These are phyloP conservation scores for Fereydounia khargensis DNA, from an alignment of 1,284 basidiomycete genomes.

Conservation along the genomic window DNA sequence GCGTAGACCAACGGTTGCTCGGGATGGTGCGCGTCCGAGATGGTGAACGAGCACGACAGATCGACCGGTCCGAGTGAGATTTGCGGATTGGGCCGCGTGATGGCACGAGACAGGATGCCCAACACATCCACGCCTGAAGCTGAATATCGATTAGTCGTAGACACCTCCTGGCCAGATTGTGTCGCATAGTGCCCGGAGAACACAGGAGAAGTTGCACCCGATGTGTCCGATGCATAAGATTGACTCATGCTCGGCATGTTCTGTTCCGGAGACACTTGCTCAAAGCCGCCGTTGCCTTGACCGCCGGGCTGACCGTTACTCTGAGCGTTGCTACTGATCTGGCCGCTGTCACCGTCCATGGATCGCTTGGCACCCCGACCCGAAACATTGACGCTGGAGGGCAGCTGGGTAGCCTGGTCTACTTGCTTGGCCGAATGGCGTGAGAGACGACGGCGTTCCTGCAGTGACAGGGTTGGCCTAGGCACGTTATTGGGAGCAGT, in stretches of 20 bases:
- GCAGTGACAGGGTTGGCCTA: constrained; percentile 22
- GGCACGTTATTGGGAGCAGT: background rate
- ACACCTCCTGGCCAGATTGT: constrained; percentile 15
- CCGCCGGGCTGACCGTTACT: no score
- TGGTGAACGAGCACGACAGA: constrained; percentile 81
- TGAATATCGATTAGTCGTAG: constrained; percentile 66
- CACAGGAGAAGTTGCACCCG: constrained; percentile 2
- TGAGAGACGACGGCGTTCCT: constrained; percentile 45
- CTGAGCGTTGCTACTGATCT: constrained; percentile 9
- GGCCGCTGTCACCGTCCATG: constrained; percentile 11
- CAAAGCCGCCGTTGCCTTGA: no score
- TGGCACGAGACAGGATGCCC: constrained; percentile 75
- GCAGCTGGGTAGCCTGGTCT: constrained; percentile 1
- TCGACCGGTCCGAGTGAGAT: constrained; percentile 86
- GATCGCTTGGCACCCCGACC: constrained; percentile 27
- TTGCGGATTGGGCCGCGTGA: constrained; percentile 70
- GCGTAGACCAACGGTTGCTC: constrained; percentile 87
- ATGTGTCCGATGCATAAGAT: no score
- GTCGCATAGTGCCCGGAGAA: constrained; percentile 25
- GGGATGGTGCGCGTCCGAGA: constrained; percentile 75
- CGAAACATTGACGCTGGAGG: background rate
- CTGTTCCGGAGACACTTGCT: no score
- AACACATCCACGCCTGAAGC: constrained; percentile 86
- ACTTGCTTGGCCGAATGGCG: constrained; percentile 26
- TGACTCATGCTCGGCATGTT: no score